These are phyloP conservation scores for Mrakia gelida DNA, from an alignment of 768 basidiomycete genomes.

Conservation along the genomic window DNA sequence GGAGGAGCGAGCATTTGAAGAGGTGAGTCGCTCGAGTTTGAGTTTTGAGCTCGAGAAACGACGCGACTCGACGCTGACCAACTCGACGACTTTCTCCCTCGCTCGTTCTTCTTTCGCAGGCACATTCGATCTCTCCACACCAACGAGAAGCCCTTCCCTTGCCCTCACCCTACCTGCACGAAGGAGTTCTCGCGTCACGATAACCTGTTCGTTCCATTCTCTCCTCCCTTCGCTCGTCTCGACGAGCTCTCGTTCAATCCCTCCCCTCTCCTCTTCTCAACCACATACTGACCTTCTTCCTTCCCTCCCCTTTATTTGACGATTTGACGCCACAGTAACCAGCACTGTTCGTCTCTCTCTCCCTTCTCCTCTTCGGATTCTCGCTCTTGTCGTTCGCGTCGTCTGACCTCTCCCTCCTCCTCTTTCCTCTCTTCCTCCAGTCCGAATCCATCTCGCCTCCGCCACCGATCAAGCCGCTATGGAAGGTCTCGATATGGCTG, in stretches of 20 bases:
- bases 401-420: background rate
- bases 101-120: slow-evolving; percentile 45
- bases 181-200: slow-evolving; percentile 75
- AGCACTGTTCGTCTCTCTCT: slow-evolving; percentile 50
- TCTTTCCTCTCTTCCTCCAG: background rate
- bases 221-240: background rate
- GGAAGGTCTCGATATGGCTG: slow-evolving; percentile 22
- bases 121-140: slow-evolving; percentile 30
- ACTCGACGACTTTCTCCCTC: background rate
- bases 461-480: slow-evolving; percentile 15
- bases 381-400: background rate
- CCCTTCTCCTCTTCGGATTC: background rate
- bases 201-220: slow-evolving; percentile 51
- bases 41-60: background rate
- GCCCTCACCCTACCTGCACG: slow-evolving; percentile 61
- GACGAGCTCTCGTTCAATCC: no score
- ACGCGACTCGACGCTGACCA: background rate
- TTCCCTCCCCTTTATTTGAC: background rate
- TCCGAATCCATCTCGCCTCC: slow-evolving; percentile 56
- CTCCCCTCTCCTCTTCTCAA: background rate
- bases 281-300: no score
- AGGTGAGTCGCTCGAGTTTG: slow-evolving; percentile 52
- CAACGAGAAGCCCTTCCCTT: slow-evolving; percentile 54
- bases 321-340: slow-evolving; percentile 48
- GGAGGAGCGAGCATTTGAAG: slow-evolving; percentile 83